These are phyloP conservation scores for Heritiera fomes DNA, from an alignment of 345 rosid genomes.

Conservation along the genomic window DNA sequence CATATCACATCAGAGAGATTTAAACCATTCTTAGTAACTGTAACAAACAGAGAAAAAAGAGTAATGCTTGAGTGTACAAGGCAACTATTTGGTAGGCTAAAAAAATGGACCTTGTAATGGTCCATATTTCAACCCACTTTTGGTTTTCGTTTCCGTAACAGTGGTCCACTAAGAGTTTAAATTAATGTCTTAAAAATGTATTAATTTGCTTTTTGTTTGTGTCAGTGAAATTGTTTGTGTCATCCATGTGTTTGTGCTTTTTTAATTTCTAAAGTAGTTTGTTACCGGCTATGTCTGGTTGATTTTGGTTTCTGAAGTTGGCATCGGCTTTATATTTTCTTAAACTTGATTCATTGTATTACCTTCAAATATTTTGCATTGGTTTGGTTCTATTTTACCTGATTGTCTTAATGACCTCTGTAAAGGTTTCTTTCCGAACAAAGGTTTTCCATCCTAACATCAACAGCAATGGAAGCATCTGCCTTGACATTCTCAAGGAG, in stretches of 20 bases:
- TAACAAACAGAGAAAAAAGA: background rate
- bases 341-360: background rate
- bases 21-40: background rate
- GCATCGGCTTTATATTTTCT: background rate
- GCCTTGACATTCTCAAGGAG: conserved; percentile 74
- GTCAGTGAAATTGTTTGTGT: background rate
- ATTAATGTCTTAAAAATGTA: background rate
- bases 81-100: background rate
- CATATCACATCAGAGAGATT: background rate
- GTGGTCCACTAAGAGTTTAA: background rate
- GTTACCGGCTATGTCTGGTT: background rate
- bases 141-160: background rate
- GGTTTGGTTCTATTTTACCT: background rate
- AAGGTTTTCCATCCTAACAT: conserved; percentile 74
- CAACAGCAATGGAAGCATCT: conserved; percentile 74
- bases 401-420: background rate
- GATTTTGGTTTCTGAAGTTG: background rate
- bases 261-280: background rate
- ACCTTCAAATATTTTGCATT: background rate
- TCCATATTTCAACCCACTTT: background rate
- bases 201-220: background rate
- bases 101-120: background rate
- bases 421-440: conserved; percentile 65
- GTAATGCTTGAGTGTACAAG: background rate
- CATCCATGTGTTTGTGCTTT: background rate